These are phyloP conservation scores for Avena eriantha DNA, from an alignment of 176 grass and related monocot species.

Conservation along the genomic window DNA sequence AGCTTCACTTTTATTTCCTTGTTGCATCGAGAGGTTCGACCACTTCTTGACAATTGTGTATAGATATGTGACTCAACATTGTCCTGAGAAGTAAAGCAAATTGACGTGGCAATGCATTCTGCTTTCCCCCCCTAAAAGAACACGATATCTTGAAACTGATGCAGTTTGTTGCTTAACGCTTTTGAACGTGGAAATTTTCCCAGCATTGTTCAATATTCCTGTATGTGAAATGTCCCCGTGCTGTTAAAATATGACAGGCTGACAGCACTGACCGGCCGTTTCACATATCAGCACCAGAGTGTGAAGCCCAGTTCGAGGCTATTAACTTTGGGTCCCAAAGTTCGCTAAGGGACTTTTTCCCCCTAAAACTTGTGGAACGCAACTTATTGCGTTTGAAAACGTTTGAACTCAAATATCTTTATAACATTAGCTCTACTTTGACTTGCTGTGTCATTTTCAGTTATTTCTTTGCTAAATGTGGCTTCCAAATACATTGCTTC, in stretches of 20 bases:
- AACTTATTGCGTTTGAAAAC: no score
- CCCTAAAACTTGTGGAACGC: no score
- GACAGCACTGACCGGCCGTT: no score
- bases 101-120: constrained; percentile 46
- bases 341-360: no score
- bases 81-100: constrained; percentile 37
- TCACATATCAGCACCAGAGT: no score
- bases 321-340: no score
- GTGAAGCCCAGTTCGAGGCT: no score
- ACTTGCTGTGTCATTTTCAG: no score
- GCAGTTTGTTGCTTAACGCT: not conserved
- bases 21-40: constrained; percentile 54
- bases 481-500: no score
- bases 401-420: no score
- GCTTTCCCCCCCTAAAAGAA: not conserved
- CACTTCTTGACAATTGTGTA: constrained; percentile 62
- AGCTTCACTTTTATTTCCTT: constrained; percentile 35
- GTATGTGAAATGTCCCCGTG: not conserved
- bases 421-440: no score
- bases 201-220: not conserved
- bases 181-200: not conserved
- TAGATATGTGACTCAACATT: constrained; percentile 66
- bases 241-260: not conserved
- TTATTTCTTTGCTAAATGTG: no score
- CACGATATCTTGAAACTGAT: not conserved